Evolutionary conservation across 768 basidiomycete species (phyloP).

Genomic region (Mycena polygramma): DNA sequence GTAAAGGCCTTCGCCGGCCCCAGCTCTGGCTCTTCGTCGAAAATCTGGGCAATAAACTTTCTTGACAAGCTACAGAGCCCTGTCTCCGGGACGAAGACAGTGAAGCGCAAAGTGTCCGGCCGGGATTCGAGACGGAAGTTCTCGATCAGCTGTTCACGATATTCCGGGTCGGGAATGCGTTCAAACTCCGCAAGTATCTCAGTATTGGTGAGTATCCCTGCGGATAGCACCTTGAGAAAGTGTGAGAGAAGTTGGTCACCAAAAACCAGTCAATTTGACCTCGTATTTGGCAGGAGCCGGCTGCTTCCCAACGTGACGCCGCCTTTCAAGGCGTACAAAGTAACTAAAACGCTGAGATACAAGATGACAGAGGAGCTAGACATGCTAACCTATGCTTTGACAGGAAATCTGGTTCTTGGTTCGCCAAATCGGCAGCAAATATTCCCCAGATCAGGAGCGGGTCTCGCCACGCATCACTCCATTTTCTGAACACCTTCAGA

Average conservation of each 20-base stretch:
- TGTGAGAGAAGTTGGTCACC: too few relatives aligned
- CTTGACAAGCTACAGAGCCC: neutral
- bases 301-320: neutral
- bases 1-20: neutral
- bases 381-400: neutral
- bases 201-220: neutral
- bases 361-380: neutral
- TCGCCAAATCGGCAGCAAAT: conserved; percentile 21
- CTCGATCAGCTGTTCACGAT: neutral
- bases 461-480: neutral
- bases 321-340: neutral
- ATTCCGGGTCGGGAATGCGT: neutral
- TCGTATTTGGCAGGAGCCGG: neutral
- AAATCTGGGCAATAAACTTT: neutral
- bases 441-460: conserved; percentile 7
- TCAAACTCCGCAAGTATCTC: neutral
- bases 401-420: conserved; percentile 3
- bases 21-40: neutral
- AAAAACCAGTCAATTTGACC: neutral
- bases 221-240: neutral
- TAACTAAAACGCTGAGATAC: neutral
- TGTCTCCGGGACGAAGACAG: neutral
- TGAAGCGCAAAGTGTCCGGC: neutral
- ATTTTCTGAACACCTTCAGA: conserved; percentile 3
- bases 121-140: neutral